These are phyloP conservation scores for Fonsecaea monophora DNA, from an alignment of 2,329 filamentous ascomycete species.

Conservation along the genomic window DNA sequence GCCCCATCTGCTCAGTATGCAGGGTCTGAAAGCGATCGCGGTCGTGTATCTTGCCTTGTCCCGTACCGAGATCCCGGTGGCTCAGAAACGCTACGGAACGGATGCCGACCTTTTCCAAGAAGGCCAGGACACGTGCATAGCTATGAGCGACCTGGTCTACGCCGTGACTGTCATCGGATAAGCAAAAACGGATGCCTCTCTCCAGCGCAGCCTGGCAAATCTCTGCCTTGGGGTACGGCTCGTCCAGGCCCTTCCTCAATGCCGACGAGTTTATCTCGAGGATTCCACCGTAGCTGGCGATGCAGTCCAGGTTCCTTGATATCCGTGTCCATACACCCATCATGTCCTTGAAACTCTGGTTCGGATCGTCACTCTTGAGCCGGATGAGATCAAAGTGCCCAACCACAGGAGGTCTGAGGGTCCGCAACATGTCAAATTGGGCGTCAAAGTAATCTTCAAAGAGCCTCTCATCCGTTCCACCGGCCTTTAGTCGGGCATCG, in stretches of 20 bases:
- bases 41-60: not conserved
- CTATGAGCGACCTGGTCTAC: conserved; percentile 86
- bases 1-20: conserved; percentile 15
- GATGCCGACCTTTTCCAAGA: conserved; percentile 63
- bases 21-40: conserved; percentile 25
- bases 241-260: conserved; percentile 84
- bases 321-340: conserved; percentile 75
- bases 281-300: conserved; percentile 77
- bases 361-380: conserved; percentile 74
- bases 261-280: conserved; percentile 89
- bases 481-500: conserved; percentile 63
- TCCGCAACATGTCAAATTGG: conserved; percentile 79
- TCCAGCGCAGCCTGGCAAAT: conserved; percentile 79
- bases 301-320: conserved; percentile 73
- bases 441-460: conserved; percentile 87
- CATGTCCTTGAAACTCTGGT: conserved; percentile 65
- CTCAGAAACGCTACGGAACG: conserved; percentile 49
- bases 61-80: conserved; percentile 1
- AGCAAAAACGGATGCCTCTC: conserved; percentile 79
- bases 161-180: conserved; percentile 95
- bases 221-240: conserved; percentile 83
- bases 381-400: conserved; percentile 95
- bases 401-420: conserved; percentile 76
- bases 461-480: conserved; percentile 72
- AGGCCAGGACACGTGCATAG: conserved; percentile 73